Percentiles rank a stretch among this genome's conserved stretches.
These are phyloP conservation scores for Lactuca sativa DNA, from an alignment of 129 eudicot genomes.

Conservation along the genomic window DNA sequence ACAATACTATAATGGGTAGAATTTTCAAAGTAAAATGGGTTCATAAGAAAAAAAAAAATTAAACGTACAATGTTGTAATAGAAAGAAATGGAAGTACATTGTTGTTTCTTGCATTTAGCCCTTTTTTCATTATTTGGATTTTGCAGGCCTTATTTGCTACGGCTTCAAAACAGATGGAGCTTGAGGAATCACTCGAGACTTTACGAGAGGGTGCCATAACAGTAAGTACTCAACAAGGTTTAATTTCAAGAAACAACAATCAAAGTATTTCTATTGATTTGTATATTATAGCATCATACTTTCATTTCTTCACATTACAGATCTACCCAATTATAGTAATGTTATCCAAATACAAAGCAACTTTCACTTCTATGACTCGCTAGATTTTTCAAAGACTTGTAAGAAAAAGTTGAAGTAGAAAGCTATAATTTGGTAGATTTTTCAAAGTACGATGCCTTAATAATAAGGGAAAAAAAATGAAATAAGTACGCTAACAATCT, in stretches of 20 bases:
- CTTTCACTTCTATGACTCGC: neutral
- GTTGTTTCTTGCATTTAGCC: neutral
- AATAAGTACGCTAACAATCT: constrained; percentile 1
- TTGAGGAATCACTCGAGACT: constrained; percentile 77
- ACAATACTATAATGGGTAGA: neutral
- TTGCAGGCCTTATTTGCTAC: constrained; percentile 81
- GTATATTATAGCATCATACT: neutral
- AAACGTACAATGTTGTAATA: too few species aligned
- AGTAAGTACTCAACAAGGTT: neutral
- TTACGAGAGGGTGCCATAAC: constrained; percentile 47
- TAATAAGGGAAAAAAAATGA: neutral
- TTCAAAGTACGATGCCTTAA: neutral
- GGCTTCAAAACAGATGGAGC: constrained; percentile 91
- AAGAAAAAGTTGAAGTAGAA: too few species aligned
- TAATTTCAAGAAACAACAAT: neutral
- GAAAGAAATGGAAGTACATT: neutral
- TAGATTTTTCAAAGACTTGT: too few species aligned
- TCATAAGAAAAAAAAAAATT: too few species aligned
- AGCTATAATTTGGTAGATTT: too few species aligned
- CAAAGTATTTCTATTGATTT: neutral
- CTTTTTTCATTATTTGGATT: neutral
- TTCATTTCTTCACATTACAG: neutral
- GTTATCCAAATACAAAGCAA: too few species aligned
- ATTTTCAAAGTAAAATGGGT: neutral
- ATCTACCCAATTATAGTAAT: neutral